phyloP scores from a whole-genome alignment of 345 rosid species.

The Hibiscus tridactylites region DNA sequence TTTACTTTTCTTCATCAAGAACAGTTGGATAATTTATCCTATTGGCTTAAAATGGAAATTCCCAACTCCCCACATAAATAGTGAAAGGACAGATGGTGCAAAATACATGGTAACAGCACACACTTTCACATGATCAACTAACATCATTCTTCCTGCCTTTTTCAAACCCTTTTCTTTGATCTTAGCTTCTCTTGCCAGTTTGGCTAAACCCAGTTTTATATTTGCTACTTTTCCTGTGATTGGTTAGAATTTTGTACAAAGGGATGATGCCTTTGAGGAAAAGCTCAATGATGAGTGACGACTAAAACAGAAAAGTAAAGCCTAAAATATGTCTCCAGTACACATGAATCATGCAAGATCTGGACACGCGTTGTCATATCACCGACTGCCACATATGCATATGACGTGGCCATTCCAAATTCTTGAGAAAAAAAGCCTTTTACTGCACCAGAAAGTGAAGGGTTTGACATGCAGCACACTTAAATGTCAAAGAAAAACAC shows the following conservation, averaged over 20 bases:
- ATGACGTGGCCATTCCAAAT: not conserved
- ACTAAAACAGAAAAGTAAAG: not conserved
- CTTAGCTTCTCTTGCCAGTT: not conserved
- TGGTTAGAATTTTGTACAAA: not conserved
- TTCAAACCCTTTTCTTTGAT: not conserved
- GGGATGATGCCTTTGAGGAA: not conserved
- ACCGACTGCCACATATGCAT: not conserved
- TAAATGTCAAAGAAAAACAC: slow-evolving; percentile 5
- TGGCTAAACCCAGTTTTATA: not conserved
- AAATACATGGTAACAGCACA: slow-evolving; percentile 2
- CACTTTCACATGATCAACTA: slow-evolving; percentile 8
- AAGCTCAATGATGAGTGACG: not conserved
- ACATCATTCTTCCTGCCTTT: not conserved
- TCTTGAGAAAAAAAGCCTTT: not conserved
- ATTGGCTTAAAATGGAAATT: not conserved
- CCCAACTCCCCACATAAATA: not conserved
- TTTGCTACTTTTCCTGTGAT: not conserved
- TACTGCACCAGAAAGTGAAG: not conserved
- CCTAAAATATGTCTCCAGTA: not conserved
- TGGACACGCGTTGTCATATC: not conserved
- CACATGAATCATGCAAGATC: not conserved
- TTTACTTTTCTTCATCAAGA: slow-evolving; percentile 1
- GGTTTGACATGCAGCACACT: not conserved
- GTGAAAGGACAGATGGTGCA: slow-evolving; percentile 5
- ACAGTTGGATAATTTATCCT: not conserved